Conservation (phyloP, 1,284 basidiomycete species). For the Pseudozyma sp. region DNA sequence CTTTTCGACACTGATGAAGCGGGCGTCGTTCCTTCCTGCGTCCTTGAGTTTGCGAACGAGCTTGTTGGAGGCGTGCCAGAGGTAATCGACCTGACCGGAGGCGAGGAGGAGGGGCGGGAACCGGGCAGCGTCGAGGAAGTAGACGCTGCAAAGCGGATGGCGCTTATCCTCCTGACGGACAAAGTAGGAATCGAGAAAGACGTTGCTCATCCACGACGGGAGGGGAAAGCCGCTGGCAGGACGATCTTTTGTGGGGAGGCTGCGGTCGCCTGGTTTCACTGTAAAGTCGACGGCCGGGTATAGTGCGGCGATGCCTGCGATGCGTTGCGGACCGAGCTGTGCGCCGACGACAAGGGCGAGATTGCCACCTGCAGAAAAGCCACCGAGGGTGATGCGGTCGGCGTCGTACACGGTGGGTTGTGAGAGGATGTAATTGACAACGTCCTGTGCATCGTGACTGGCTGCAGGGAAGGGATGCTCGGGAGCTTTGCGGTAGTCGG, state of each 20-base stretch:
- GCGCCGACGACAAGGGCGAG: constrained; percentile 50
- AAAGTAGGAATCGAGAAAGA: constrained; percentile 57
- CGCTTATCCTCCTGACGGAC: constrained; percentile 25
- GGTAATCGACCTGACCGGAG: constrained; percentile 51
- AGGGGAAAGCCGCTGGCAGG: constrained; percentile 48
- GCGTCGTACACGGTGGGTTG: constrained; percentile 44
- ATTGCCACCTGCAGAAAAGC: constrained; percentile 62
- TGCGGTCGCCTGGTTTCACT: constrained; percentile 21
- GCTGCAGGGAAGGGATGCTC: constrained; percentile 61
- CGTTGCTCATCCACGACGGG: constrained; percentile 37
- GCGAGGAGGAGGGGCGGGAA: constrained; percentile 51
- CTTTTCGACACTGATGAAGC: constrained; percentile 44
- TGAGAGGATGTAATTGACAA: constrained; percentile 37
- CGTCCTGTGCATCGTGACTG: constrained; percentile 50
- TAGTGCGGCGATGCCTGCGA: constrained; percentile 44
- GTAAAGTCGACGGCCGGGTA: constrained; percentile 56
- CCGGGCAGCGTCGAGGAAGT: constrained; percentile 27
- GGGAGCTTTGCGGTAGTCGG: constrained; percentile 65
- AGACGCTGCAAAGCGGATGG: constrained; percentile 48
- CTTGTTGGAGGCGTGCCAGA: constrained; percentile 49
- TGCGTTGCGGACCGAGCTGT: constrained; percentile 40
- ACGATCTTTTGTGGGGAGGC: constrained; percentile 19
- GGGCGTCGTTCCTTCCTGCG: constrained; percentile 34
- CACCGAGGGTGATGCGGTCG: constrained; percentile 50
- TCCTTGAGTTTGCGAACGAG: constrained; percentile 48